Conservation (phyloP, 495 filamentous ascomycete genomes). For the Jackrogersella minutella region DNA sequence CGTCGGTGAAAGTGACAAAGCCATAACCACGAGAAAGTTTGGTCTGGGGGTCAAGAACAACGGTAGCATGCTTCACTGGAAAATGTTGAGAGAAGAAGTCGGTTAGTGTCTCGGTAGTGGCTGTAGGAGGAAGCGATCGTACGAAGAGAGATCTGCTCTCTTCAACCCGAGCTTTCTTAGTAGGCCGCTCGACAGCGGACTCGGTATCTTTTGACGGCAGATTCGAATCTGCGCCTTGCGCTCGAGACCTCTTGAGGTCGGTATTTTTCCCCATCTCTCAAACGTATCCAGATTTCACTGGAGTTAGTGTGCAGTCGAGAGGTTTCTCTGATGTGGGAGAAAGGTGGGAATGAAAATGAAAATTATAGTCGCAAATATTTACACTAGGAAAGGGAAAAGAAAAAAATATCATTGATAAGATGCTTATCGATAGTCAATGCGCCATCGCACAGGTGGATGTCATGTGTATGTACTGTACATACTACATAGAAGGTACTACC, state of each 20-base stretch:
- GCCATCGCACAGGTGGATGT: not conserved
- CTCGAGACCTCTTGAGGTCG: conserved; percentile 47
- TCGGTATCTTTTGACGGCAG: conserved; percentile 27
- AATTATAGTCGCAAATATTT: not conserved
- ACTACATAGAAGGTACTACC: not conserved
- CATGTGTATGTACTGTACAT: too few relatives aligned
- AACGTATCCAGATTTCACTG: not conserved
- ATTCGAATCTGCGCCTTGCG: conserved; percentile 38
- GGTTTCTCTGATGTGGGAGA: not conserved
- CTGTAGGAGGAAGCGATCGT: conserved; percentile 77
- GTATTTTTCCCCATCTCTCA: conserved; percentile 46
- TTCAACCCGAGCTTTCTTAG: conserved; percentile 56
- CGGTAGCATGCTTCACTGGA: conserved; percentile 91
- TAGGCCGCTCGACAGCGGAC: conserved; percentile 41
- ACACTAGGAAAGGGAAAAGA: not conserved
- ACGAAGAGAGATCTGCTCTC: conserved; percentile 83
- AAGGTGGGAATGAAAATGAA: not conserved
- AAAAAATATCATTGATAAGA: conserved; percentile 16
- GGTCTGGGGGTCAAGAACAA: conserved; percentile 79
- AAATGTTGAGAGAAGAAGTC: conserved; percentile 92
- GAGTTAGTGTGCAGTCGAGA: not conserved
- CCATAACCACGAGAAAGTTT: conserved; percentile 91
- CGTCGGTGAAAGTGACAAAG: conserved; percentile 95
- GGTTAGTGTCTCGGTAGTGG: conserved; percentile 83
- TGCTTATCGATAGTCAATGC: conserved; percentile 24